These are phyloP conservation scores for Neofusicoccum cordaticola DNA, from an alignment of 2,329 filamentous ascomycete species.

Conservation along the genomic window DNA sequence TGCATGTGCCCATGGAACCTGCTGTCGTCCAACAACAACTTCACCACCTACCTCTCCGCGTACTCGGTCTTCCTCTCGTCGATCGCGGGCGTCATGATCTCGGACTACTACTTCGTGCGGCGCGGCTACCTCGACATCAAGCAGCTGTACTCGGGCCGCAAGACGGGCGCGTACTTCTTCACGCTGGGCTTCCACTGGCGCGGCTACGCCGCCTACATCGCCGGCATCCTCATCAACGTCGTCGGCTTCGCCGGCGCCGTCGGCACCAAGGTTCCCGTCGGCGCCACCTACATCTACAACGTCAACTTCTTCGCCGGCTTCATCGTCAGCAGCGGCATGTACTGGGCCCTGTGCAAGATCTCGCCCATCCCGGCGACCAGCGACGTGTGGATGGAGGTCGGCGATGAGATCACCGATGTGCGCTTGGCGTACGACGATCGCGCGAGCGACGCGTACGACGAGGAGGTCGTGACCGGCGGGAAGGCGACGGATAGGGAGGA, in stretches of 20 bases:
- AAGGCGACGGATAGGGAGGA: neutral
- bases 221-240: conserved; percentile 84
- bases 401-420: conserved; percentile 52
- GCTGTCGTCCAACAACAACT: conserved; percentile 71
- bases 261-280: conserved; percentile 67
- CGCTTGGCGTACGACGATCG: conserved; percentile 30
- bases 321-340: conserved; percentile 63
- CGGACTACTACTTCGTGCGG: conserved; percentile 84
- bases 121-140: conserved; percentile 76
- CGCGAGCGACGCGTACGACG: conserved; percentile 3
- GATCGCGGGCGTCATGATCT: conserved; percentile 86
- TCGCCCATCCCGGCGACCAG: conserved; percentile 73
- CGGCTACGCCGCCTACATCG: conserved; percentile 77
- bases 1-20: conserved; percentile 87
- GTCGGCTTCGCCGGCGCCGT: conserved; percentile 86
- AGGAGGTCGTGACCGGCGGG: conserved; percentile 14
- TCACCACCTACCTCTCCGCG: conserved; percentile 86
- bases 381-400: conserved; percentile 74
- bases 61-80: conserved; percentile 94
- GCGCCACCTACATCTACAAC: conserved; percentile 82
- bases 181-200: conserved; percentile 75
- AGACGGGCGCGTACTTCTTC: conserved; percentile 69
- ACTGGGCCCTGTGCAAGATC: conserved; percentile 67
- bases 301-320: conserved; percentile 89
- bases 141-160: conserved; percentile 72